Evolutionary conservation across 495 filamentous ascomycete genomes (phyloP), one percentile per base, ranked within the genome.

Genomic region (Aspergillus ostianus): DNA sequence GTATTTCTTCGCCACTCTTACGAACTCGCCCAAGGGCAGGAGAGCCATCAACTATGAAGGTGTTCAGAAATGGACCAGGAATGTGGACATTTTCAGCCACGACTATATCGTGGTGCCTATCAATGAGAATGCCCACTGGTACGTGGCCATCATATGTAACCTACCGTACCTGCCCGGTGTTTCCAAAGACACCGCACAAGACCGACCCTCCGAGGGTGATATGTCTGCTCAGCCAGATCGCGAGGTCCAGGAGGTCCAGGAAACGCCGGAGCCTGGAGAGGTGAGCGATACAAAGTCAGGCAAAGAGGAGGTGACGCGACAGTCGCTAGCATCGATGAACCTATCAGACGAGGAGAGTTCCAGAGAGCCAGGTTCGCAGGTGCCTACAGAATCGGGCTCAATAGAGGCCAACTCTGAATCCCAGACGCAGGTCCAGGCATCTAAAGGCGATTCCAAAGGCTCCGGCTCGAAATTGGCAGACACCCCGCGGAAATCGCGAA

Each of bases 141-240:
- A 94, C 74, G 75, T 97, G 66, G 94, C 92, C 13, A 92, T 98
- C 57, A 97, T 98, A 32, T 96, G 91, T 84, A 97, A 98, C 66
- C 81, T 93, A 3, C 87, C 59, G 75, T 82, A 56, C 63, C 82
- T 74, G 54, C 68, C 68, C 63, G 78, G 67, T 61, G 72, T 68
- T 27, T 61, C 64, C 13, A 66, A 67, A 29, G 61, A 51, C 20
- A 54, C 70, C 30, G 63, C 45, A n/a, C 54, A 52, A 47, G 30
- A 60, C 7, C 21, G 55, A 18, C 17, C 51, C 12, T 13, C 48
- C 20, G 52, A 30, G 7, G 51, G 57, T 17, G 63, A 64, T 30
- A 58, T 63, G 44, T 57, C 66, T 8, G 55, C 51, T 51, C 58
- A 55, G 30, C 53, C 60, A 12, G 57, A 67, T 26, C 59, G 30